Conservation (phyloP, 176 grass and related monocot species). For the Aechmea fasciata region DNA sequence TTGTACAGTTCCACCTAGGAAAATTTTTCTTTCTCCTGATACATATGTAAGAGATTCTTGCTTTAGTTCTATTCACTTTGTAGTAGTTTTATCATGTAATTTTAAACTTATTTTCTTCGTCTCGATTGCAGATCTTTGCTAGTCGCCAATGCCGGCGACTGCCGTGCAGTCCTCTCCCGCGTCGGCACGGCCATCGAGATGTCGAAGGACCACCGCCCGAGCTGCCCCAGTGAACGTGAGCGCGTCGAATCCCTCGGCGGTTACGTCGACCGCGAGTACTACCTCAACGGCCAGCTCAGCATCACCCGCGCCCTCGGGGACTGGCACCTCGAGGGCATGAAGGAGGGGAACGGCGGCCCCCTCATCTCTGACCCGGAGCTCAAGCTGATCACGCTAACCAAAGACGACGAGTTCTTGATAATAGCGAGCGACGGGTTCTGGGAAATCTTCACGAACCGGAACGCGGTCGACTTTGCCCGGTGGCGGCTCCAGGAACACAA, state of each 20-base stretch:
- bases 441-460: constrained; percentile 90
- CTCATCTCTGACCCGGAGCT: constrained; percentile 81
- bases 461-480: constrained; percentile 62
- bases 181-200: constrained; percentile 54
- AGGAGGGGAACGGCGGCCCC: constrained; percentile 30
- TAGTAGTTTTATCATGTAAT: too few species aligned
- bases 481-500: constrained; percentile 72
- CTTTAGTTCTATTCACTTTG: too few species aligned
- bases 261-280: constrained; percentile 61
- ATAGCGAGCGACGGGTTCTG: constrained; percentile 88
- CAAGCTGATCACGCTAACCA: constrained; percentile 50
- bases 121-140: constrained; percentile 59
- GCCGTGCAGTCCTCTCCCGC: constrained; percentile 73
- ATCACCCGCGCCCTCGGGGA: constrained; percentile 78
- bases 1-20: too few species aligned
- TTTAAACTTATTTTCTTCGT: too few species aligned
- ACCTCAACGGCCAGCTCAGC: constrained; percentile 59
- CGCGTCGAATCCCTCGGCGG: constrained; percentile 70
- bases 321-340: constrained; percentile 86
- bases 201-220: constrained; percentile 73
- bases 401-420: constrained; percentile 85
- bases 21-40: too few species aligned
- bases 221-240: constrained; percentile 45
- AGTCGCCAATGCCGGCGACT: constrained; percentile 91
- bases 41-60: too few species aligned